Evolutionary conservation across 2,329 filamentous ascomycete species (phyloP), one percentile per base, ranked within the genome.

Genomic region (Elsinoe perseae): DNA sequence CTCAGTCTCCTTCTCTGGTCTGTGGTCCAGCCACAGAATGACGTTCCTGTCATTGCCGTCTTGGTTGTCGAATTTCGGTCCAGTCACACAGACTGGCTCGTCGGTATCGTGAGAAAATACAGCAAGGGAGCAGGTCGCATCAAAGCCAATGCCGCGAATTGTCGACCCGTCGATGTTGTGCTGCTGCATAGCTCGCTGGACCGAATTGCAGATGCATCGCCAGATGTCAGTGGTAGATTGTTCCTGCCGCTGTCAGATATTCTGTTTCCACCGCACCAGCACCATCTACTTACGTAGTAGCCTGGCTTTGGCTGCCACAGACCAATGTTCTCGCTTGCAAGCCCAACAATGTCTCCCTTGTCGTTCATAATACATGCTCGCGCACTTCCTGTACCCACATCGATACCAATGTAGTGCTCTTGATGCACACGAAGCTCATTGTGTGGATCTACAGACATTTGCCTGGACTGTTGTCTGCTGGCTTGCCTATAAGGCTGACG

Each of bases 171-270:
- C 84, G 63, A 95, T 84, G 64, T 84, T 85, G 63, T 92, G 87
- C 70, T 95, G 86, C 67, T 80, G 80, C 65, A 97, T 80, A 43
- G 91, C 89, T 54, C 84, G 81, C 65, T 90, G 86, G 34, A 96
- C 89, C 40, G 89, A 93, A 59, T 83, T 80, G 75, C 91, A 95
- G 69, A 98, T 95, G 72, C 89, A 92, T 61, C 84, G 80, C 93
- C 93, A 98, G 67, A 98, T 98, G 71, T 98, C 89, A 52, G 84
- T 88, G 0, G 93, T 97, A 14, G 92, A 97, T 92, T 98, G 93
- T 77, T 98, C 93, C 90, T 86, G 59, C 9, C 2, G 21, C 1
- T 21, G 30, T 54, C 53, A 50, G 60, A 20, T 59, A 58, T 52
- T 28, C 44, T 40, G 16, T 12, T n/a, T 58, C 46, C 16, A 14